A percentile compares a stretch with the other conserved stretches of the same genome.
Evolutionary conservation across 1,139 yeast genomes (phyloP).

Genomic region (Diutina scorzettiae): DNA sequence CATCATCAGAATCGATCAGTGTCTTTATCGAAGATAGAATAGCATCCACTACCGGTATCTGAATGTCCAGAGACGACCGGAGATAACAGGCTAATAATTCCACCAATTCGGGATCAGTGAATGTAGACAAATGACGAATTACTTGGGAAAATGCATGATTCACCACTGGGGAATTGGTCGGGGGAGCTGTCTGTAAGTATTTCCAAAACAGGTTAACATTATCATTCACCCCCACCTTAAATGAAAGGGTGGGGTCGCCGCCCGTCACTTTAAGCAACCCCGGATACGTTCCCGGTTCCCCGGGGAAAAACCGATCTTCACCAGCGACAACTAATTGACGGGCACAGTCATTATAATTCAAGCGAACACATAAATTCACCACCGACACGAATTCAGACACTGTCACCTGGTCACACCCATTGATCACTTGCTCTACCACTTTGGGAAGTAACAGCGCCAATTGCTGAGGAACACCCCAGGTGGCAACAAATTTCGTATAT

Average conservation of each 20-base stretch:
- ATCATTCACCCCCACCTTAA: background rate
- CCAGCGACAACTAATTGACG: background rate
- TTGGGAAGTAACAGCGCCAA: background rate
- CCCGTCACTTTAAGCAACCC: background rate
- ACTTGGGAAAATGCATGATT: background rate
- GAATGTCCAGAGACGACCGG: no score
- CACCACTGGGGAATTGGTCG: background rate
- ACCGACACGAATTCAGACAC: background rate
- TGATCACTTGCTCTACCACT: background rate
- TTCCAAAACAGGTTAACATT: background rate
- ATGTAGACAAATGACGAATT: background rate
- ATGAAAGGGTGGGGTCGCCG: background rate
- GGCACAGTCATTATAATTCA: background rate
- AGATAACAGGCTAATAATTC: background rate
- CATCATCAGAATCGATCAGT: slow-evolving; percentile 3
- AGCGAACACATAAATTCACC: background rate
- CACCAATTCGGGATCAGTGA: background rate
- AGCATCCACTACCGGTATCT: no score
- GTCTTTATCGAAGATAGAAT: no score
- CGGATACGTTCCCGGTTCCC: background rate
- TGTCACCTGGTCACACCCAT: background rate
- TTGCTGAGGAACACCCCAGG: background rate
- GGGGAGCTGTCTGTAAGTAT: background rate
- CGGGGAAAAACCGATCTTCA: background rate
- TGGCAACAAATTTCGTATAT: background rate